Percentiles rank a stretch among this genome's conserved stretches.
phyloP scores from a whole-genome alignment of 768 basidiomycete species.

The Trametes cubensis region DNA sequence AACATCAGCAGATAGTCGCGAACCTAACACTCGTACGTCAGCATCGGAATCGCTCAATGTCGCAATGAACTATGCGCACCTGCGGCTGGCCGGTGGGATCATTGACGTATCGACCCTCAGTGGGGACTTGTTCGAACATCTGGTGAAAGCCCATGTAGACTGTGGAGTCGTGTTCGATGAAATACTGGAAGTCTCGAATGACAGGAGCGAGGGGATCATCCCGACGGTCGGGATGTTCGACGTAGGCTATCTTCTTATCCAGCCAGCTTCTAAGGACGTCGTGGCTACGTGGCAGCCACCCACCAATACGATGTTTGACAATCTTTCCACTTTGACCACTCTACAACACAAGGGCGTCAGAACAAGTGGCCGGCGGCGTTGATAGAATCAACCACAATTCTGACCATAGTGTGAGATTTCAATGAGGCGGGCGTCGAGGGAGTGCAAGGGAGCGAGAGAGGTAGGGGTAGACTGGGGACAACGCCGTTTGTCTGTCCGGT shows the following conservation, averaged over 20 bases:
- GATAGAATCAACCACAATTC: too few species aligned
- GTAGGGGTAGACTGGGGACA: too few species aligned
- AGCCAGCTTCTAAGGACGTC: conserved; percentile 14
- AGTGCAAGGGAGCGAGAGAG: too few species aligned
- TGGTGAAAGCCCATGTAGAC: conserved; percentile 39
- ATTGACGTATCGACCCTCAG: conserved; percentile 13
- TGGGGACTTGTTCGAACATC: conserved; percentile 38
- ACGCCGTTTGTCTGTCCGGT: too few species aligned
- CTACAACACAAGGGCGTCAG: too few species aligned
- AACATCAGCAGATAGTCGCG: conserved; percentile 46
- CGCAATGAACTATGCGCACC: neutral
- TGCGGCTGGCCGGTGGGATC: conserved; percentile 19
- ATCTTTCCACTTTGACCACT: neutral
- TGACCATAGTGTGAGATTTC: too few species aligned
- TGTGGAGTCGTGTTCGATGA: conserved; percentile 32
- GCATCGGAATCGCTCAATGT: neutral
- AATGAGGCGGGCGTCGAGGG: too few species aligned
- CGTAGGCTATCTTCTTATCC: conserved; percentile 14
- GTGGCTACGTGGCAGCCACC: conserved; percentile 19
- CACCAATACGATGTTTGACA: conserved; percentile 18
- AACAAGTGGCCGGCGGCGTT: too few species aligned
- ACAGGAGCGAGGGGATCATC: conserved; percentile 19
- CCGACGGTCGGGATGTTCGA: conserved; percentile 7
- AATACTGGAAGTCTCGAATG: conserved; percentile 33
- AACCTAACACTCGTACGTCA: conserved; percentile 31